Conservation (phyloP, 768 basidiomycete species). For the Mycena maculata region DNA sequence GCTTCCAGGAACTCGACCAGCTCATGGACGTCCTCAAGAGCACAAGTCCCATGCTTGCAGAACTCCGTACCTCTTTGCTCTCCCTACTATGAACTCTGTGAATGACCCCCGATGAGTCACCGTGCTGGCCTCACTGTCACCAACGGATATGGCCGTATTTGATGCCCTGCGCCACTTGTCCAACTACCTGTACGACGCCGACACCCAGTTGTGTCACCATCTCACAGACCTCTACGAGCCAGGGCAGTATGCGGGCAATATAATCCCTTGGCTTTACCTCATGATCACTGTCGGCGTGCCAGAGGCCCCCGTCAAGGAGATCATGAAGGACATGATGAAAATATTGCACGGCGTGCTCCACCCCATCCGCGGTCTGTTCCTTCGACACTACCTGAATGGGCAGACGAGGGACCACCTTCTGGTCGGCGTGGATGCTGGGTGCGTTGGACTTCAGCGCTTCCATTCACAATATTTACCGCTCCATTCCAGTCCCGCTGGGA, state of each 20-base stretch:
- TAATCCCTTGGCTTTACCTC: slow-evolving; percentile 92
- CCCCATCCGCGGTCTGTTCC: slow-evolving; percentile 95
- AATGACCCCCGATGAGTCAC: slow-evolving; percentile 39
- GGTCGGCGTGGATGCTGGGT: slow-evolving; percentile 87
- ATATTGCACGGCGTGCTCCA: slow-evolving; percentile 98
- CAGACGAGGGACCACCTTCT: slow-evolving; percentile 98
- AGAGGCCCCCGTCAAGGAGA: slow-evolving; percentile 97
- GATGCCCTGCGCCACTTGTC: slow-evolving; percentile 95
- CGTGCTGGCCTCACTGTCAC: not conserved
- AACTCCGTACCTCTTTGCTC: slow-evolving; percentile 91
- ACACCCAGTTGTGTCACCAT: slow-evolving; percentile 91
- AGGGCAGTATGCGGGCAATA: slow-evolving; percentile 99
- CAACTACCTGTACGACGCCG: slow-evolving; percentile 97
- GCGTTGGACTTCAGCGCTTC: slow-evolving; percentile 36
- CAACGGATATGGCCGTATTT: slow-evolving; percentile 96
- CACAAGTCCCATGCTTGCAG: slow-evolving; percentile 97
- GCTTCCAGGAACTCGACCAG: slow-evolving; percentile 86
- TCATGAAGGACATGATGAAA: slow-evolving; percentile 99
- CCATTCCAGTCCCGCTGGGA: slow-evolving; percentile 78
- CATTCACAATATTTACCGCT: slow-evolving; percentile 6
- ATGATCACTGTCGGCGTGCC: slow-evolving; percentile 99
- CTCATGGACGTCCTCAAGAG: slow-evolving; percentile 99
- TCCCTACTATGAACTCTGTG: slow-evolving; percentile 98
- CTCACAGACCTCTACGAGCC: slow-evolving; percentile 98
- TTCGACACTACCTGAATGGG: slow-evolving; percentile 95